These are phyloP conservation scores for Colletotrichum abscissum DNA, from an alignment of 2,329 filamentous ascomycete genomes.

Conservation along the genomic window DNA sequence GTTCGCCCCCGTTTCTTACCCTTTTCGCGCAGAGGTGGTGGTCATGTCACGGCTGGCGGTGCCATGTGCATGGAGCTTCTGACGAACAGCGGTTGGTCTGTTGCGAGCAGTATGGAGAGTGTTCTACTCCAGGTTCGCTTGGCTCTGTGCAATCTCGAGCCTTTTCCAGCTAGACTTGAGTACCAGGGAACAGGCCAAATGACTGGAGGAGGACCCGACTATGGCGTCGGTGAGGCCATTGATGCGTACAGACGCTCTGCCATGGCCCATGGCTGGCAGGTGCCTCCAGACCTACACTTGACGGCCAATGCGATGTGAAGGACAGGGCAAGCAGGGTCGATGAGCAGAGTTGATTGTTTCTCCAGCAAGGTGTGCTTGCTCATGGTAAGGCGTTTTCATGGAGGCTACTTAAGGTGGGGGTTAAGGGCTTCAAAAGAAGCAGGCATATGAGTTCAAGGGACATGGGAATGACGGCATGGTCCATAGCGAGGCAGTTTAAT, in stretches of 20 bases:
- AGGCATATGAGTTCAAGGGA: neutral
- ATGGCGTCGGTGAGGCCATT: constrained; percentile 77
- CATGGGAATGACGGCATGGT: neutral
- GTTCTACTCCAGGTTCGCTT: constrained; percentile 84
- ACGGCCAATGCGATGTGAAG: constrained; percentile 47
- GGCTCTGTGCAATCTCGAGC: constrained; percentile 77
- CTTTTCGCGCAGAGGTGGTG: constrained; percentile 80
- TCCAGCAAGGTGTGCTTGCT: neutral
- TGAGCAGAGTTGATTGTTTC: too few relatives aligned
- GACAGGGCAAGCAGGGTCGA: too few relatives aligned
- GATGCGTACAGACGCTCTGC: constrained; percentile 72
- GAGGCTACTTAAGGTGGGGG: neutral
- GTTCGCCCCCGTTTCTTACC: constrained; percentile 82
- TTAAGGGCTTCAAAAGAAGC: neutral
- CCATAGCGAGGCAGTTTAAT: neutral
- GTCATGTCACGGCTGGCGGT: constrained; percentile 86
- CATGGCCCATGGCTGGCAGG: constrained; percentile 75
- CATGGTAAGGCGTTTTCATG: neutral
- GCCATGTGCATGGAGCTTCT: constrained; percentile 87
- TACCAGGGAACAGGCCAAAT: neutral
- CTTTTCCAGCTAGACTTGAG: constrained; percentile 76
- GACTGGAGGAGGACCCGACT: constrained; percentile 57
- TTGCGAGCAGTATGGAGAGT: constrained; percentile 78
- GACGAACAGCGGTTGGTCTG: constrained; percentile 85
- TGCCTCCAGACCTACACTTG: constrained; percentile 71